Evolutionary conservation across 345 rosid genomes (phyloP), one percentile per base, ranked within the genome.

Genomic region (Geranium rotundifolium): DNA sequence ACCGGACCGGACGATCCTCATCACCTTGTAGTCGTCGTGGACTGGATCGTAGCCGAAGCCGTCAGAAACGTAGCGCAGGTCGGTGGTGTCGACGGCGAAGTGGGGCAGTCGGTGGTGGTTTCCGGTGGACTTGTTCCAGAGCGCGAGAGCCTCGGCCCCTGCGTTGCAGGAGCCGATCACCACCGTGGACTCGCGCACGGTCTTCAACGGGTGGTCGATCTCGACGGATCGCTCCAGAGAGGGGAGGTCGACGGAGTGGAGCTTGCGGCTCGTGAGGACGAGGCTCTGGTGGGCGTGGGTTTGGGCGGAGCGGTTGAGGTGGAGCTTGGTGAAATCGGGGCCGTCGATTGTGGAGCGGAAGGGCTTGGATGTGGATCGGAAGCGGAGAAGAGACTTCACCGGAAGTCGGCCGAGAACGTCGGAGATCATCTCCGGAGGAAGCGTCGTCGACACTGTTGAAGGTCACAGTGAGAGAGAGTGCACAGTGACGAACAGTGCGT

Each of bases 151-250:
- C 56, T 52, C 13, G 4, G 8, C 56, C 15, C 14, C 56, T 52
- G 56, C 8, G 18, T 13, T 52, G 56, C 56, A 52, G 56, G 56
- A 52, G 56, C 56, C 56, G 13, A 52, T 13, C 4, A 52, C 56
- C 4, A 7, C 0, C 14, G 56, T 52, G 15, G 14, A 9, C 14
- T n/a, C 13, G 13, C 16, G n/a, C 4, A 15, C 17, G 56, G 17
- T n/a, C 56, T 60, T 70, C 58, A 70, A 29, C 8, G 73, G 73
- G 27, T 52, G 16, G 1, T 52, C 56, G 56, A 52, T 14, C 56
- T 13, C 56, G 56, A 52, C 56, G 56, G 56, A 4, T 14, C 18
- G 56, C 1, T 52, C 56, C 14, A 52, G 56, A 13, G 56, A 13
- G 4, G 13, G 17, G 18, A 52, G 56, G 18, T 52, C 56, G 17